A percentile compares a stretch with the other conserved stretches of the same genome.
Conservation (phyloP, 805 yeast species). For the Isabelozyma pseudorhagii region DNA sequence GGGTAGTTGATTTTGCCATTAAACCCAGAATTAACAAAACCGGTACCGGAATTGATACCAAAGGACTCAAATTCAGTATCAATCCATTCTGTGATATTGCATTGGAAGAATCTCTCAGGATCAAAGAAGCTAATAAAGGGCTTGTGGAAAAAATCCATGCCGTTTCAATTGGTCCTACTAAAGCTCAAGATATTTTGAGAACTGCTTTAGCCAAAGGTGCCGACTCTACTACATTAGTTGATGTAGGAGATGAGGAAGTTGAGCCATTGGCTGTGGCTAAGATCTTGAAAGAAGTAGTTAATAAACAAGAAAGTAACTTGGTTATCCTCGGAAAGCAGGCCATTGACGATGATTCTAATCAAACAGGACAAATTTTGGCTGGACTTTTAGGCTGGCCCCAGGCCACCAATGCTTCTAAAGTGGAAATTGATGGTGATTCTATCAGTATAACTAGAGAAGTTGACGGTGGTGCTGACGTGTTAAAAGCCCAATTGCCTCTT, state of each 20-base stretch:
- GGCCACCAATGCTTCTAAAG: slow-evolving; percentile 91
- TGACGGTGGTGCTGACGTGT: slow-evolving; percentile 90
- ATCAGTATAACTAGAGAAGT: slow-evolving; percentile 84
- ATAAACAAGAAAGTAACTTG: slow-evolving; percentile 68
- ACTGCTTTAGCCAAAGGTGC: slow-evolving; percentile 94
- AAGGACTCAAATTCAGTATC: slow-evolving; percentile 87
- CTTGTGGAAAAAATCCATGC: slow-evolving; percentile 83
- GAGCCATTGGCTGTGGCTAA: slow-evolving; percentile 93
- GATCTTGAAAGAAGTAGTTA: slow-evolving; percentile 69
- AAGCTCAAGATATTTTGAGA: slow-evolving; percentile 84
- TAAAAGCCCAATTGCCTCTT: slow-evolving; percentile 76
- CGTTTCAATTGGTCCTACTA: slow-evolving; percentile 84
- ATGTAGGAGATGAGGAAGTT: slow-evolving; percentile 65
- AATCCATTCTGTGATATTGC: slow-evolving; percentile 99
- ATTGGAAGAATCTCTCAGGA: slow-evolving; percentile 85
- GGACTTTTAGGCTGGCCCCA: slow-evolving; percentile 95
- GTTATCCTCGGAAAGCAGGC: slow-evolving; percentile 94
- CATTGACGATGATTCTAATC: slow-evolving; percentile 91
- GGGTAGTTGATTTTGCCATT: slow-evolving; percentile 91
- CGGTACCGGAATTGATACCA: slow-evolving; percentile 77
- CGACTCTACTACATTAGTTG: slow-evolving; percentile 79
- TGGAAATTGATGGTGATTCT: slow-evolving; percentile 54
- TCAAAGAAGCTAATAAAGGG: slow-evolving; percentile 62
- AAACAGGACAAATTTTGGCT: slow-evolving; percentile 95
- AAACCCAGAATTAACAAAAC: slow-evolving; percentile 90